Evolutionary conservation across 371 early-diverging fungal species (phyloP), one percentile per base, ranked within the genome.

Genomic region (Apophysomyces variabilis): DNA sequence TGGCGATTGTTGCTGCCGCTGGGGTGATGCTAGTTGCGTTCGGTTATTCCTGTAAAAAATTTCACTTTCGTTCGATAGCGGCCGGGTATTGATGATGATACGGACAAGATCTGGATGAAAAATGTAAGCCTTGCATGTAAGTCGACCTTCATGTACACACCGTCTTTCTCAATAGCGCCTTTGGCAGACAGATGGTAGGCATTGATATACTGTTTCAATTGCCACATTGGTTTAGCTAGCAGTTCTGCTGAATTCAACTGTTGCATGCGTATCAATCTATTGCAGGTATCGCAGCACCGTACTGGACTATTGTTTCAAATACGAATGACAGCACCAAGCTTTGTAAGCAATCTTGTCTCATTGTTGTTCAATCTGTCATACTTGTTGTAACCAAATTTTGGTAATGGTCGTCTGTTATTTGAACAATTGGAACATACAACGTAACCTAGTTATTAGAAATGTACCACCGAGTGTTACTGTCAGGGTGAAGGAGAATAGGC

Each of bases 361-460:
- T 50, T 50, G 9, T 50, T 21, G 0, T 7, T 21, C 54, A 18
- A 18, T 50, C 9, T 50, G 5, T 9, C 9, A 73, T 78, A 85
- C 85, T 75, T 72, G n/a, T 74, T 69, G 66, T 82, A 83, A 32
- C 83, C 83, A 72, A 77, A 85, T 56, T 83, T 83, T 56, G 75
- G 70, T 13, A 85, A 45, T 4, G 71, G n/a, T 35, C 66, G 62
- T 11, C 71, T 60, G 18, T 82, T 65, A 13, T 76, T 69, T 8
- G 83, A 80, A 38, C 85, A 85, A 38, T 68, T 72, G 7, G 65
- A 65, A 59, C 85, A 85, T 47, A 74, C 75, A 14, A 83, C 77
- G 60, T 65, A 66, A 8, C 85, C 85, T 85, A 62, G n/a, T 50
- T n/a, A 13, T 26, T 7, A 47, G 41, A 13, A 43, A 38, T 62